Evolutionary conservation across 352 stramenopile genomes (phyloP), one percentile per base, ranked within the genome.

Genomic region (Phytophthora hybrid): DNA sequence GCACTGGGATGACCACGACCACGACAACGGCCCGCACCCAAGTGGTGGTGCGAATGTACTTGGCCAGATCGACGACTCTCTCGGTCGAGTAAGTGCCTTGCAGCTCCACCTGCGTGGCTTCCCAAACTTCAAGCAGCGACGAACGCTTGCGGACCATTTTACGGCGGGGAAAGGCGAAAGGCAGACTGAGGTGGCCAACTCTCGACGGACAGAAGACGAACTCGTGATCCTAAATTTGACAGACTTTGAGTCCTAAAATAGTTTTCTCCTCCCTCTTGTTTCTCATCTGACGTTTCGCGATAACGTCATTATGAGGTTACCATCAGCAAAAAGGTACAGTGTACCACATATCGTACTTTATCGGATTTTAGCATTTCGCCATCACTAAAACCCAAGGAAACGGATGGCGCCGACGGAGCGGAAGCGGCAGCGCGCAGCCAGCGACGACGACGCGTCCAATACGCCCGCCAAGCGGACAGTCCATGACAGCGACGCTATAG

Each of bases 361-460:
- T 13, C 46, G 46, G 2, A 18, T 31, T 53, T 23, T 21, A 9
- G 11, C 46, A 53, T n/a, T 53, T 26, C 49, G 9, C 49, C 21
- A 55, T 7, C 8, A 26, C 19, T 41, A 14, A 41, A 26, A 26
- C 23, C 23, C 26, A 3, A 13, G 0, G 9, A 41, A 56, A 16
- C 49, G 51, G 18, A 74, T 74, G 71, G 59, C 29, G 37, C 16
- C 31, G 1, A 70, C 41, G 46, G 53, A 70, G 31, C 53, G 32
- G 11, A 78, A 78, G 61, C 60, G 66, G 5, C 47, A 41, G 31
- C 71, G 70, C 18, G 46, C 23, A 7, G 41, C 14, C 14, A 64
- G 41, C 31, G 32, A 57, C 47, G 53, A 69, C 19, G 46, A 32
- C 14, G 16, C 9, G 32, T 14, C 53, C 14, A 53, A 8, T 3